phyloP scores from a whole-genome alignment of 495 filamentous ascomycete species.

The Penicillium antarcticum region DNA sequence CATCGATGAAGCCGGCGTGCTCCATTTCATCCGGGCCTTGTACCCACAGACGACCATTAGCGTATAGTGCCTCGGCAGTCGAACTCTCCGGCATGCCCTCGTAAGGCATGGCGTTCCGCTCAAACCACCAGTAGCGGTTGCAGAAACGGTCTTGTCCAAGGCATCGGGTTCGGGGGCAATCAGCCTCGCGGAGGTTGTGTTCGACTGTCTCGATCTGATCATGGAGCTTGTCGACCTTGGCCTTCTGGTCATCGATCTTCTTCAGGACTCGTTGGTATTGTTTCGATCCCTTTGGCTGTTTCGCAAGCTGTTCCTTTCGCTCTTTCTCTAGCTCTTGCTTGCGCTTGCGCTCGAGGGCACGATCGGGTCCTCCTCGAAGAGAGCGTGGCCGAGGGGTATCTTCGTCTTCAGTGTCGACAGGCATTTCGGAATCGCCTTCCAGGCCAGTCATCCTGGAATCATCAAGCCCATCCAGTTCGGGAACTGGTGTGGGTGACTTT shows the following conservation, averaged over 20 bases:
- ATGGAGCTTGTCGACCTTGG: slow-evolving; percentile 73
- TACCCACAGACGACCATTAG: slow-evolving; percentile 93
- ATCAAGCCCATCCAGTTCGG: slow-evolving; percentile 50
- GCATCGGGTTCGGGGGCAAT: slow-evolving; percentile 84
- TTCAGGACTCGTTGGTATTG: slow-evolving; percentile 82
- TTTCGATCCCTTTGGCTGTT: slow-evolving; percentile 82
- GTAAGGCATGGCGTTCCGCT: slow-evolving; percentile 97
- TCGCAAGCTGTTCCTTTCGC: slow-evolving; percentile 72
- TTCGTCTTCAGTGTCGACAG: slow-evolving; percentile 62
- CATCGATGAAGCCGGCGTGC: slow-evolving; percentile 77
- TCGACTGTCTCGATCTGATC: slow-evolving; percentile 79
- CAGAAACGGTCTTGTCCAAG: slow-evolving; percentile 93
- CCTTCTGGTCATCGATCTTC: slow-evolving; percentile 82
- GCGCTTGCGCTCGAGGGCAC: slow-evolving; percentile 73
- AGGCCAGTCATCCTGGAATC: slow-evolving; percentile 69
- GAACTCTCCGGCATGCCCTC: slow-evolving; percentile 84
- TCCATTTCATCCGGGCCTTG: slow-evolving; percentile 93
- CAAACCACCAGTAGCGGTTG: slow-evolving; percentile 99
- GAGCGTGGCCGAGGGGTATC: slow-evolving; percentile 59
- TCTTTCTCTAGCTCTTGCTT: slow-evolving; percentile 83
- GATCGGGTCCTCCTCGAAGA: slow-evolving; percentile 72
- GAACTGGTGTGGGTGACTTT: slow-evolving; percentile 61
- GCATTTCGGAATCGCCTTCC: slow-evolving; percentile 49
- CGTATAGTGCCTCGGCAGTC: slow-evolving; percentile 80
- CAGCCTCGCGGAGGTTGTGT: slow-evolving; percentile 87